Percentiles rank a stretch among this genome's conserved stretches.
Evolutionary conservation across 2,329 filamentous ascomycete genomes (phyloP).

Genomic region (Amauroascus niger): DNA sequence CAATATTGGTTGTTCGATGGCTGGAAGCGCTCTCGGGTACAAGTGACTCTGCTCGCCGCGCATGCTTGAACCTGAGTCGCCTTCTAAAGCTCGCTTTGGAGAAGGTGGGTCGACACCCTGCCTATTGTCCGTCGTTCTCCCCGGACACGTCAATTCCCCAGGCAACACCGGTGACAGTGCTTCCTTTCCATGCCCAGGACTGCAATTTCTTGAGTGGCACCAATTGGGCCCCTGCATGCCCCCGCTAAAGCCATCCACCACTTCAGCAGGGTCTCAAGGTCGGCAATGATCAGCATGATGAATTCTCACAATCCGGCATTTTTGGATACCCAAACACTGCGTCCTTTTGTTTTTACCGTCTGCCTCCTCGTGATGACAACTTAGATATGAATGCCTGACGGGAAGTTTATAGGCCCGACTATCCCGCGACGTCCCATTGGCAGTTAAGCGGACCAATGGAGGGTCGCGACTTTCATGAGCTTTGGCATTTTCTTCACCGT

Average conservation of each 20-base stretch:
- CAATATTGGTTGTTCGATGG: slow-evolving; percentile 29
- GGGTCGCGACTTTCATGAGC: not conserved
- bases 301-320: not conserved
- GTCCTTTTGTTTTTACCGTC: not conserved
- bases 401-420: not conserved
- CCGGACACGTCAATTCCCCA: slow-evolving; percentile 2
- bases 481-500: not conserved
- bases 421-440: not conserved
- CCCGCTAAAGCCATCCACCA: not conserved
- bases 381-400: not conserved
- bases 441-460: not conserved
- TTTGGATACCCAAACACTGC: not conserved
- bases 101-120: slow-evolving; percentile 8
- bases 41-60: slow-evolving; percentile 25
- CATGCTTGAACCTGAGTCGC: slow-evolving; percentile 18
- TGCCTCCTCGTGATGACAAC: not conserved
- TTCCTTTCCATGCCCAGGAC: not conserved
- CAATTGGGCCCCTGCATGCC: slow-evolving; percentile 6
- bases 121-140: not conserved
- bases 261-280: not conserved
- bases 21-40: slow-evolving; percentile 25
- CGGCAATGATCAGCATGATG: not conserved
- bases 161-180: not conserved
- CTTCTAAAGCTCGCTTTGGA: slow-evolving; percentile 13
- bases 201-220: slow-evolving; percentile 6